Percentiles rank a stretch among this genome's conserved stretches.
Evolutionary conservation across 192 early-diverging fungal genomes (phyloP).

Genomic region (Dimargaris verticillata): DNA sequence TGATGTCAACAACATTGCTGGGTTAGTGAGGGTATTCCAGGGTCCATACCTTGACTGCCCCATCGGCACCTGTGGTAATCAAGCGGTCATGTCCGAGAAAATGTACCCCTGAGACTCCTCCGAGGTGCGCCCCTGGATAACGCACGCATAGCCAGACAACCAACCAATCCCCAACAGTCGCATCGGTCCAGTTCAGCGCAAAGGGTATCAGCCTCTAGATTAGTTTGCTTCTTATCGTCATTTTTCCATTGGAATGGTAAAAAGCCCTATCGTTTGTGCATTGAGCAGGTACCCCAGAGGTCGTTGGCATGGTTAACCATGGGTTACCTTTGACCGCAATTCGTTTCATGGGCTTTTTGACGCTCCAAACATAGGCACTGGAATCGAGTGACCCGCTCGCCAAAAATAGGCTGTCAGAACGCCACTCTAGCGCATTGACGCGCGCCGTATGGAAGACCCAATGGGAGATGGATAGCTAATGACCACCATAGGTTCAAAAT

Average conservation of each 20-base stretch:
- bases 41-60: slow-evolving; percentile 55
- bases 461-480: slow-evolving; percentile 29
- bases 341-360: slow-evolving; percentile 58
- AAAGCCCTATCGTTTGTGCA: background rate
- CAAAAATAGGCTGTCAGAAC: slow-evolving; percentile 48
- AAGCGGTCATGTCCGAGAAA: slow-evolving; percentile 54
- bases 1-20: background rate
- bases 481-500: slow-evolving; percentile 22
- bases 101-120: slow-evolving; percentile 50
- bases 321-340: slow-evolving; percentile 41
- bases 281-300: slow-evolving; percentile 2
- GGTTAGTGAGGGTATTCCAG: background rate
- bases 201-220: background rate
- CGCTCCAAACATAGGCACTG: slow-evolving; percentile 79
- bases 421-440: slow-evolving; percentile 70
- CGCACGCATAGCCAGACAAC: no score
- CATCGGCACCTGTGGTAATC: slow-evolving; percentile 67
- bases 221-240: background rate
- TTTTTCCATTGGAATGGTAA: background rate
- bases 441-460: slow-evolving; percentile 86
- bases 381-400: slow-evolving; percentile 78
- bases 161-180: no score
- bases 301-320: background rate
- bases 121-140: slow-evolving; percentile 45
- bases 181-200: slow-evolving; percentile 1